Percentiles rank a stretch among this genome's conserved stretches.
These are phyloP conservation scores for Keithomyces neogunnii DNA, from an alignment of 2,329 filamentous ascomycete species.

Conservation along the genomic window DNA sequence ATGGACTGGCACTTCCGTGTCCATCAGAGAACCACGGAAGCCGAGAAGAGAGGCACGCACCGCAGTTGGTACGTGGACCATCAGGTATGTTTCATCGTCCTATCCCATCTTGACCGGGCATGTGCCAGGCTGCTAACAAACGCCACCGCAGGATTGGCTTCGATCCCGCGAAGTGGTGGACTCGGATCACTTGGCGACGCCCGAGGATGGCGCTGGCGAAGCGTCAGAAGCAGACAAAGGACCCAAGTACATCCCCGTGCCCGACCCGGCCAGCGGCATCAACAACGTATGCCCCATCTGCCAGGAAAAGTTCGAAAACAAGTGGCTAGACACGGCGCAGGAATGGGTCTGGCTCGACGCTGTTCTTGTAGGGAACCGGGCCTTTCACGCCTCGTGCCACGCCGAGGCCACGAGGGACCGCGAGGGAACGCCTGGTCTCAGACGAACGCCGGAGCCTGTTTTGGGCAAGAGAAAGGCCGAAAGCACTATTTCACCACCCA, in stretches of 20 bases:
- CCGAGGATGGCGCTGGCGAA: conserved; percentile 23
- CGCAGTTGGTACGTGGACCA: conserved; percentile 94
- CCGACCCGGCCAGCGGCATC: conserved; percentile 64
- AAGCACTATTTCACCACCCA: conserved; percentile 35
- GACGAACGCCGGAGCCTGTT: conserved; percentile 55
- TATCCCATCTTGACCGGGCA: neutral
- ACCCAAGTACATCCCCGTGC: conserved; percentile 72
- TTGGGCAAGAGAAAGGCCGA: conserved; percentile 71
- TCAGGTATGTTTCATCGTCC: conserved; percentile 46
- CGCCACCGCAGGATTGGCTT: conserved; percentile 67
- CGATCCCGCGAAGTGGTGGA: conserved; percentile 75
- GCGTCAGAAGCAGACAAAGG: conserved; percentile 28
- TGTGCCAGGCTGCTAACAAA: conserved; percentile 15
- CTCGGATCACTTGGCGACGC: conserved; percentile 35
- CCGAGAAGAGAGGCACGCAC: conserved; percentile 77
- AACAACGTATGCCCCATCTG: conserved; percentile 87
- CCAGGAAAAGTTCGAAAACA: conserved; percentile 87
- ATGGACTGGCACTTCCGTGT: conserved; percentile 98
- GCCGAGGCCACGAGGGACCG: conserved; percentile 68
- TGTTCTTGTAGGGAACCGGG: conserved; percentile 63
- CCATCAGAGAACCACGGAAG: conserved; percentile 80
- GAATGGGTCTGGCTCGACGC: conserved; percentile 98
- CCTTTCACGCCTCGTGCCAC: conserved; percentile 87
- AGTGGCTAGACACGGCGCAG: conserved; percentile 86
- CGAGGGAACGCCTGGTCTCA: conserved; percentile 31